A percentile compares a stretch with the other conserved stretches of the same genome.
phyloP scores from a whole-genome alignment of 2,329 filamentous ascomycete species.

The Colletotrichum chlorophyti region DNA sequence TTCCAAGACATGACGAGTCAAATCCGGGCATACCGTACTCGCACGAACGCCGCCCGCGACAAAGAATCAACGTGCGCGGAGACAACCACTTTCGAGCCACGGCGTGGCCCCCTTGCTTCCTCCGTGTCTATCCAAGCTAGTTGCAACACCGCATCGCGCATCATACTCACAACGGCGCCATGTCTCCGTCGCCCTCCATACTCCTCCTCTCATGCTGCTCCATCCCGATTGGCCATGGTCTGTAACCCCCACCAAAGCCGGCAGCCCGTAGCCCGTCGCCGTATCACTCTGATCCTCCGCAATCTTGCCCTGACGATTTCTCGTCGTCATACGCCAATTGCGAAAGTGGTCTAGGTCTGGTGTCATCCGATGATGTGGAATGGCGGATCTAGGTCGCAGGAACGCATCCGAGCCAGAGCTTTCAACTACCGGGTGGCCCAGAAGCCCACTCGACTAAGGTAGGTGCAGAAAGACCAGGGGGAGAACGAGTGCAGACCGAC shows the following conservation, averaged over 20 bases:
- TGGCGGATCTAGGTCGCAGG: slow-evolving; percentile 3
- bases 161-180: too few species aligned
- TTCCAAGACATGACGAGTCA: neutral
- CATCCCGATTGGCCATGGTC: too few species aligned
- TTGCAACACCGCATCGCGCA: neutral
- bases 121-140: neutral
- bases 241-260: too few species aligned
- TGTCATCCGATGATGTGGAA: slow-evolving; percentile 8
- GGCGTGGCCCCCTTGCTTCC: neutral
- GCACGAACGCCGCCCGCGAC: too few species aligned
- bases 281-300: too few species aligned
- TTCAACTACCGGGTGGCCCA: slow-evolving; percentile 8
- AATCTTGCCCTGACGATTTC: neutral
- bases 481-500: neutral
- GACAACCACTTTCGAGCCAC: neutral
- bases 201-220: too few species aligned
- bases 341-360: slow-evolving; percentile 8
- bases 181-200: too few species aligned
- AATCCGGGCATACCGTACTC: too few species aligned
- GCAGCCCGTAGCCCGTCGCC: too few species aligned
- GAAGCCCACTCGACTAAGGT: neutral
- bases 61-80: neutral
- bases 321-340: neutral
- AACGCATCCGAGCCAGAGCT: slow-evolving; percentile 10
- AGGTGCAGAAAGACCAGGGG: neutral